Evolutionary conservation across 2,329 filamentous ascomycete species (phyloP), one percentile per base, ranked within the genome.

Genomic region (Claviceps paspali): DNA sequence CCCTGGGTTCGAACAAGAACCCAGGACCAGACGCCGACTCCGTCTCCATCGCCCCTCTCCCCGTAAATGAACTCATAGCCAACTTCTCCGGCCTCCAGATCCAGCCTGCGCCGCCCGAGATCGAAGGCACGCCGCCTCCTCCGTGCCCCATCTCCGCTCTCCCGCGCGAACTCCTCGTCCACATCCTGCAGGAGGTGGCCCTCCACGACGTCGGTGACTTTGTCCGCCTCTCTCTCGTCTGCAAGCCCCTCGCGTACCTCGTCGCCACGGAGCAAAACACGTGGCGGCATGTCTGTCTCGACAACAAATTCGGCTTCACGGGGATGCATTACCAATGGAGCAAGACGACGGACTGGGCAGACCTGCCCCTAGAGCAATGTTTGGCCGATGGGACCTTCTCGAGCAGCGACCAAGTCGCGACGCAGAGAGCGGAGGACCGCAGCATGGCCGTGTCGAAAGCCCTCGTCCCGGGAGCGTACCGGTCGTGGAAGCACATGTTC

Each of bases 211-310:
- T 93, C 0, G 80, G 79, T 3, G 74, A 81, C 28, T 87, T 92
- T 48, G 72, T 70, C 15, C 79, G 83, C 18, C 65, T 87, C 12
- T 70, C 84, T 0, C 73, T 79, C 44, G 87, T 94, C 3, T 96
- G 88, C 64, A 92, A 85, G 55, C 75, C 80, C 11, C 64, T 96
- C 30, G 86, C 88, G 17, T 95, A 82, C 53, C 72, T 96, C 15
- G 79, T 93, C 35, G 67, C 76, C 22, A 82, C 81, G 5, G 87
- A 96, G 54, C 80, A 94, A 49, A 71, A 72, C 30, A 81, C 94
- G 49, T 98, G 91, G 87, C 83, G 79, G 41, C 71, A 75, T 14
- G 60, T 94, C 4, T 82, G 80, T 32, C 59, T 82, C 1, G 79
- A 77, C 0, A 43, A 59, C 10, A 74, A 84, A 52, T 79, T 83